Evolutionary conservation across 768 basidiomycete species (phyloP), one percentile per base, ranked within the genome.

Genomic region (Boletales sp.): DNA sequence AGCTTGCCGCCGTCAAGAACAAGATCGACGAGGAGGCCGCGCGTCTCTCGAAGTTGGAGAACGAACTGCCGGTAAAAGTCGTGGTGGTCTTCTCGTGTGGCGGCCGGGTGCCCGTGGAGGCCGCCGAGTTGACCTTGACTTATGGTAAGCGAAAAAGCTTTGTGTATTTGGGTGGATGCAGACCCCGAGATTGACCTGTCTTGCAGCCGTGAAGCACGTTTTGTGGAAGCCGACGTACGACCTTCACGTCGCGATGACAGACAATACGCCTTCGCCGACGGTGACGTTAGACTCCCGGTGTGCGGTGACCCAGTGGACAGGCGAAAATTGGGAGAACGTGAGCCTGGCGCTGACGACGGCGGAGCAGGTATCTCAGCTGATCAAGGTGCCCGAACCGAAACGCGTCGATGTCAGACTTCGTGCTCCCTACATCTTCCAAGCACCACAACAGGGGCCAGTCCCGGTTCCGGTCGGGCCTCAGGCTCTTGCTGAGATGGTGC

Each of bases 251-350:
- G 3, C 45, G 7, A 55, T 57, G 44, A 7, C 17, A 11, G 53
- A 41, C 31, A 39, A 49, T 30, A 39, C 30, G 3, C 64, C 63
- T 6, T 53, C 58, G 3, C 36, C 54, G 12, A 54, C 52, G 4
- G 54, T 57, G 35, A 40, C 6, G 29, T 54, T 69, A 14, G 50
- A 67, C 48, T 67, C 67, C 44, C 60, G 64, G 11, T 66, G 69
- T 14, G 44, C 45, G 29, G 60, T 70, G 19, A 52, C 40, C 4
- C 70, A 70, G 29, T 47, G 44, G 30, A 68, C 69, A 0, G 64
- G 66, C 7, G 69, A 70, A 48, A 40, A 61, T 39, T 70, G 69
- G 69, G 58, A 55, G 3, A 54, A 61, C 31, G 53, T 64, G 9
- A 44, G 51, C 24, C 46, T 70, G 39, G 40, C 38, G 17, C 51